Evolutionary conservation across 441 rosid species (phyloP).

Genomic region (Eruca vesicaria): DNA sequence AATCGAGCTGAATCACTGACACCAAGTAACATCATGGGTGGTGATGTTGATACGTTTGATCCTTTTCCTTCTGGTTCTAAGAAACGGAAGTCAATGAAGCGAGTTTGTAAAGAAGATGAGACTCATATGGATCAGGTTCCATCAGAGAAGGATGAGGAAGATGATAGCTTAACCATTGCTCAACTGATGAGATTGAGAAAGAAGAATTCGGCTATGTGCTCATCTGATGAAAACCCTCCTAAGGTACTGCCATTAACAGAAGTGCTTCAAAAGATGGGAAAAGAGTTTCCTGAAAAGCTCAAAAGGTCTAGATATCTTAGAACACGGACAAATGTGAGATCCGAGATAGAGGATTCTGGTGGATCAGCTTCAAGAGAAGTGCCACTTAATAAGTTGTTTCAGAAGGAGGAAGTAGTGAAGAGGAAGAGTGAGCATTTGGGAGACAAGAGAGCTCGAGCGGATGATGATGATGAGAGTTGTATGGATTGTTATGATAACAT

Average conservation of each 20-base stretch:
- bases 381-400: background rate
- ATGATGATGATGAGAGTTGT: background rate
- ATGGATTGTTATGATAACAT: background rate
- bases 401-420: background rate
- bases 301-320: background rate
- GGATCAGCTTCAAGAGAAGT: conserved; percentile 1
- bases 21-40: background rate
- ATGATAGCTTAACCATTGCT: background rate
- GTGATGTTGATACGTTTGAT: background rate
- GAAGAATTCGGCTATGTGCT: background rate
- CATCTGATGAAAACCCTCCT: background rate
- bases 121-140: background rate
- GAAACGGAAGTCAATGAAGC: background rate
- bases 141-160: background rate
- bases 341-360: background rate
- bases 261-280: background rate
- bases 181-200: background rate
- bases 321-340: conserved; percentile 2
- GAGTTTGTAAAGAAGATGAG: background rate
- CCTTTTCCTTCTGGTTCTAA: background rate
- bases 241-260: conserved; percentile 10
- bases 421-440: background rate
- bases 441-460: background rate
- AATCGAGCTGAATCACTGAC: background rate
- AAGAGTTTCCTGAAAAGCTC: background rate